Evolutionary conservation across 768 basidiomycete species (phyloP).

Genomic region (Lepiota venenata): DNA sequence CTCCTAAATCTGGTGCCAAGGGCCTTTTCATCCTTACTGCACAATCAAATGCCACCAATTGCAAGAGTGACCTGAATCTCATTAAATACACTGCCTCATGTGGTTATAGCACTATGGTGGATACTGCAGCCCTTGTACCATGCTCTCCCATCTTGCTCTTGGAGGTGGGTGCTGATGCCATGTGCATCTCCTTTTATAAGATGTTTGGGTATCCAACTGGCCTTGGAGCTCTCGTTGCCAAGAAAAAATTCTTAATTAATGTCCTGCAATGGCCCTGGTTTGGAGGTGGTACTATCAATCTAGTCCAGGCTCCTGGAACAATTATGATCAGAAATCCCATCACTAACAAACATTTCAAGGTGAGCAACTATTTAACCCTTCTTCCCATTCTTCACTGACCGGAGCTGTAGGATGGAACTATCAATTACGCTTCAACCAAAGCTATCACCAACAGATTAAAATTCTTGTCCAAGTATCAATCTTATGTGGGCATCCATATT

Average conservation of each 20-base stretch:
- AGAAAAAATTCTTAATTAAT: conserved; percentile 54
- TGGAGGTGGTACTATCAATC: conserved; percentile 76
- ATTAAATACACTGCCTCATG: conserved; percentile 59
- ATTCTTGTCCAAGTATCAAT: conserved; percentile 76
- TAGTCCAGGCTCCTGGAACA: conserved; percentile 78
- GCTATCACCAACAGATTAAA: conserved; percentile 75
- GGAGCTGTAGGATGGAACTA: conserved; percentile 68
- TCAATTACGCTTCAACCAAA: conserved; percentile 73
- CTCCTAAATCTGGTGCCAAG: conserved; percentile 52
- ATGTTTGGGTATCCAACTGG: conserved; percentile 90
- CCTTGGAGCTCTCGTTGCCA: conserved; percentile 74
- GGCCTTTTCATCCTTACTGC: conserved; percentile 73
- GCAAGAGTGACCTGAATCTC: conserved; percentile 64
- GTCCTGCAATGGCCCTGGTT: conserved; percentile 76
- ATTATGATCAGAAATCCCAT: conserved; percentile 31
- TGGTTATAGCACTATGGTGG: conserved; percentile 71
- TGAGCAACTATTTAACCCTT: too few relatives aligned
- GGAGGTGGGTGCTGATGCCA: conserved; percentile 71
- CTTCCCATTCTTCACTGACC: neutral
- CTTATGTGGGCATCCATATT: conserved; percentile 73
- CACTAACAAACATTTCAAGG: neutral
- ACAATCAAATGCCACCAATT: conserved; percentile 79
- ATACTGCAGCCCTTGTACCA: conserved; percentile 78
- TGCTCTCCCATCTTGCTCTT: conserved; percentile 66
- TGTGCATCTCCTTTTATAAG: conserved; percentile 84